These are phyloP conservation scores for Rubia yunnanensis DNA, from an alignment of 257 asterid species.

Conservation along the genomic window DNA sequence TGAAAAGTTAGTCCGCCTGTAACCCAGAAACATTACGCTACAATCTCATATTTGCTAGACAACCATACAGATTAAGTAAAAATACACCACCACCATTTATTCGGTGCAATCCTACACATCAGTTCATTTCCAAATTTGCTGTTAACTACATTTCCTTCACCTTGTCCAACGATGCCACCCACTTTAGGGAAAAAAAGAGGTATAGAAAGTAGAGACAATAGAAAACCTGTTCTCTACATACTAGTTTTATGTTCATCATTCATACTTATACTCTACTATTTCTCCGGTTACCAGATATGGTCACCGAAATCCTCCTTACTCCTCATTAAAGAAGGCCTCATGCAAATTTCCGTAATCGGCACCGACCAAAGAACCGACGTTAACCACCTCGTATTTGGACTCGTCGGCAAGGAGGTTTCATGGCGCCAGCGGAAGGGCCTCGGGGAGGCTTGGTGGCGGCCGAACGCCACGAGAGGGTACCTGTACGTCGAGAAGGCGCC, in stretches of 20 bases:
- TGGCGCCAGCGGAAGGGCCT: slow-evolving; percentile 26
- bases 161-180: not conserved
- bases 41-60: not conserved
- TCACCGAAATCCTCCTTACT: not conserved
- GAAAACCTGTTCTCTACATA: not conserved
- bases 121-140: not conserved
- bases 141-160: not conserved
- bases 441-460: slow-evolving; percentile 70
- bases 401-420: not conserved
- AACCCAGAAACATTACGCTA: no score
- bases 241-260: not conserved
- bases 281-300: not conserved
- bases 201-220: not conserved
- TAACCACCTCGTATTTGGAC: not conserved
- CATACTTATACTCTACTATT: not conserved
- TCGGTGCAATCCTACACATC: not conserved
- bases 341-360: not conserved
- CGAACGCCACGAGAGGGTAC: slow-evolving; percentile 39
- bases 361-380: not conserved
- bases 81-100: no score
- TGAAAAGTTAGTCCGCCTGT: not conserved
- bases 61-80: no score
- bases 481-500: slow-evolving; percentile 45
- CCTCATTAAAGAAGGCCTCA: not conserved
- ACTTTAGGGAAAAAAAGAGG: not conserved